phyloP scores from a whole-genome alignment of 2,329 filamentous ascomycete species.

The Penicillium brasilianum region DNA sequence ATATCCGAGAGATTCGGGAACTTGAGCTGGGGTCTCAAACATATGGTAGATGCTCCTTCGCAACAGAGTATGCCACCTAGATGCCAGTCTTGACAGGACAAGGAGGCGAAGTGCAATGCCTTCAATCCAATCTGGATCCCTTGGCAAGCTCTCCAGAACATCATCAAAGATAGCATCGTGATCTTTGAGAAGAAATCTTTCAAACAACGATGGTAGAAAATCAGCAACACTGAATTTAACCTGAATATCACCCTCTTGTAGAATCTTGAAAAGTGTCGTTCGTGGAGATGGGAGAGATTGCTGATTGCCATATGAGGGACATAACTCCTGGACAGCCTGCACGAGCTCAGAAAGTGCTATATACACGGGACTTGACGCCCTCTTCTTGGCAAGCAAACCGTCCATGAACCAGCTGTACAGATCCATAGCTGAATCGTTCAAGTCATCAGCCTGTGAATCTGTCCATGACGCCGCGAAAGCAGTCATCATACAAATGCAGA shows the following conservation, averaged over 20 bases:
- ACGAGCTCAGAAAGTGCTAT: constrained; percentile 71
- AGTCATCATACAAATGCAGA: constrained; percentile 71
- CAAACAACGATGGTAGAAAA: constrained; percentile 75
- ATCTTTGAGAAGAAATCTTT: constrained; percentile 76
- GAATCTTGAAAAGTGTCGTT: constrained; percentile 74
- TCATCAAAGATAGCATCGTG: constrained; percentile 87
- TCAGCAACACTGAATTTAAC: constrained; percentile 78
- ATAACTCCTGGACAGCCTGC: constrained; percentile 68
- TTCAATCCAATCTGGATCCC: constrained; percentile 71
- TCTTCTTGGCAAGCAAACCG: constrained; percentile 67
- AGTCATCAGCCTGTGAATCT: constrained; percentile 58
- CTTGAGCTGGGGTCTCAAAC: constrained; percentile 83
- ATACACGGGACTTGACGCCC: constrained; percentile 72
- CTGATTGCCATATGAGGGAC: constrained; percentile 69
- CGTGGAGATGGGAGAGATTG: constrained; percentile 66
- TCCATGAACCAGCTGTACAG: constrained; percentile 80
- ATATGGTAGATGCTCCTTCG: constrained; percentile 90
- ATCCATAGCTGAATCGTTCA: constrained; percentile 72
- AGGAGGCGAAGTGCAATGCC: constrained; percentile 84
- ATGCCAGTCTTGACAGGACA: constrained; percentile 76
- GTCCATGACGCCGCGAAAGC: constrained; percentile 69
- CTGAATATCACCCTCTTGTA: constrained; percentile 67
- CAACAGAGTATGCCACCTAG: constrained; percentile 82
- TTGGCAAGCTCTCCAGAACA: constrained; percentile 77
- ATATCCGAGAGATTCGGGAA: constrained; percentile 68